phyloP scores from a whole-genome alignment of 2,329 filamentous ascomycete genomes.

The Trichophyton simii region DNA sequence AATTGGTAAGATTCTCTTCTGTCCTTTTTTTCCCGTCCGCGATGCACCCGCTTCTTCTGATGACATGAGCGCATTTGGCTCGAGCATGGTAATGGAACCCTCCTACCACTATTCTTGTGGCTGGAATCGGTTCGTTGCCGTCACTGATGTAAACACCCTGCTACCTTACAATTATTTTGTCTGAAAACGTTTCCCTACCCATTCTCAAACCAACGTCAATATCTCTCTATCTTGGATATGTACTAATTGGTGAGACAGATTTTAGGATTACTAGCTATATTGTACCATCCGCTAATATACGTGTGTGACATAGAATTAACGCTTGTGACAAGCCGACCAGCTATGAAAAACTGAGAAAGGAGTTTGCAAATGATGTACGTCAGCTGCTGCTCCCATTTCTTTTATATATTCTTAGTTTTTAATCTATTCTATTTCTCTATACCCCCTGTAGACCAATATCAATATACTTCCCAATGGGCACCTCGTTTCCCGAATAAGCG shows the following conservation, averaged over 20 bases:
- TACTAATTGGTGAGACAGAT: conserved; percentile 3
- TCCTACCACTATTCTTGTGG: conserved; percentile 65
- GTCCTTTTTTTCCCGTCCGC: conserved; percentile 8
- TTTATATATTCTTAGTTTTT: conserved; percentile 5
- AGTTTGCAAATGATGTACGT: conserved; percentile 80
- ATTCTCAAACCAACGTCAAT: conserved; percentile 13
- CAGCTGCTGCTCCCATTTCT: conserved; percentile 23
- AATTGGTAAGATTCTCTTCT: conserved; percentile 8
- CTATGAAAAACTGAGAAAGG: conserved; percentile 64
- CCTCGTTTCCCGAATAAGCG: conserved; percentile 86
- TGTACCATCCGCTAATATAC: background rate
- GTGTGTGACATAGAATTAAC: conserved; percentile 54
- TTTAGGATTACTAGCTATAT: background rate
- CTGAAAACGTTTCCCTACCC: conserved; percentile 48
- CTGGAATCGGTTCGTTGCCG: conserved; percentile 46
- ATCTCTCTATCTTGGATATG: background rate
- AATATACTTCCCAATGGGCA: conserved; percentile 89
- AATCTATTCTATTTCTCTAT: conserved; percentile 21
- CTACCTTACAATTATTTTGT: conserved; percentile 82
- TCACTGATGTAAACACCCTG: conserved; percentile 98
- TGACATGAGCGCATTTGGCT: conserved; percentile 99
- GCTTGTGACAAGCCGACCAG: conserved; percentile 89
- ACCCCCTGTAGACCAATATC: conserved; percentile 57
- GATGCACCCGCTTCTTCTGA: conserved; percentile 45
- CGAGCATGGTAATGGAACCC: conserved; percentile 67